Evolutionary conservation across 2,329 filamentous ascomycete genomes (phyloP), one percentile per base, ranked within the genome.

Genomic region (Phialophora verrucosa): DNA sequence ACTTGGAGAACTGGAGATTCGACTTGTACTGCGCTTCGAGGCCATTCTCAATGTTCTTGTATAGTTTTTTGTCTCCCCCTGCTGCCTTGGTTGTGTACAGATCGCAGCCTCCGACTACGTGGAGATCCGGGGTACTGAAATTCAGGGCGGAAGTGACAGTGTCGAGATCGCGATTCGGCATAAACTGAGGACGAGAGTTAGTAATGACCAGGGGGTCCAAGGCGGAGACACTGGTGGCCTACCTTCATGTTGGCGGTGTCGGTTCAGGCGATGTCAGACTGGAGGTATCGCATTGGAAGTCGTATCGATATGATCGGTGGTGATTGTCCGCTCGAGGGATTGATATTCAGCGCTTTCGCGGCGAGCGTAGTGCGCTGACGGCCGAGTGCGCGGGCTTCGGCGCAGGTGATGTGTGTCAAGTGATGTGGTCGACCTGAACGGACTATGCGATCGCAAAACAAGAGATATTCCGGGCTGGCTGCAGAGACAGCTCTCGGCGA

Each of bases 61-160:
- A 97, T 8, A 99, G 84, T 77, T 98, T 98, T 86, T 97, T 97
- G 78, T 99, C 95, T 70, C 90, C 90, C 54, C 93, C 93, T 63
- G 94, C 93, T 32, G 95, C 93, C 80, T 99, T 99, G 29, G 93
- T 97, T 10, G 94, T 98, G 83, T 97, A 99, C 20, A 98, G 85
- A 78, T 99, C 95, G 83, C 94, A 98, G 71, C 92, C 91, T 73
- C 95, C 95, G 31, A 93, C 90, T 67, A 99, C 91, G 73, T 94
- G 91, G 76, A 92, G 93, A 77, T 98, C 94, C 59, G 91, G 88
- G 0, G 94, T 97, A 75, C 95, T 92, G 83, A 98, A 98, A 77
- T 97, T 98, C 76, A 99, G 88, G 70, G 94, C 91, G 81, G 90
- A 90, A 68, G 93, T 94, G 72, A 98, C 91, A 78, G 91, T 88